Percentiles rank a stretch among this genome's conserved stretches.
These are phyloP conservation scores for Colletotrichum cordylinicola DNA, from an alignment of 2,329 filamentous ascomycete genomes.

Conservation along the genomic window DNA sequence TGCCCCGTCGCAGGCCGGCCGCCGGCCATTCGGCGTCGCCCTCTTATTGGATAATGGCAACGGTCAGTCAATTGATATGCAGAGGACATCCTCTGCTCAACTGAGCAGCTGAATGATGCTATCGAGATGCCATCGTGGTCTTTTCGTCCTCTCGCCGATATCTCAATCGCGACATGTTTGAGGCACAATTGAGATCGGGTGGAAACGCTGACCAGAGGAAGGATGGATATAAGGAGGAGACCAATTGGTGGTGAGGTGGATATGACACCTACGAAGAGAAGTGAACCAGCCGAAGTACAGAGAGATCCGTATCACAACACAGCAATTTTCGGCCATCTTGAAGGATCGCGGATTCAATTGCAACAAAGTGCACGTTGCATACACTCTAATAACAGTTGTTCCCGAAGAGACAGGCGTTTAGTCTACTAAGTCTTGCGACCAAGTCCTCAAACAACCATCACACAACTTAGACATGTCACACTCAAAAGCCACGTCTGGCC, in stretches of 20 bases:
- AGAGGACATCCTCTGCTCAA: neutral
- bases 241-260: neutral
- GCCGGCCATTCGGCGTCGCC: neutral
- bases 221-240: neutral
- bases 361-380: neutral
- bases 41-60: constrained; percentile 20
- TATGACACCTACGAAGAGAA: neutral
- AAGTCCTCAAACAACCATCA: neutral
- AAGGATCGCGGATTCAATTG: neutral
- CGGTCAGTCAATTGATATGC: neutral
- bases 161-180: neutral
- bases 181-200: neutral
- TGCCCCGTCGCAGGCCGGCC: constrained; percentile 18
- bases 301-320: neutral
- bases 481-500: neutral
- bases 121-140: neutral
- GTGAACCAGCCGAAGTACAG: neutral
- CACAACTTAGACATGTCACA: neutral
- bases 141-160: neutral
- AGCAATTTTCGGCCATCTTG: neutral
- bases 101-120: neutral
- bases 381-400: neutral
- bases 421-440: neutral
- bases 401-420: neutral
- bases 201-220: neutral